Conservation (phyloP, 2,329 filamentous ascomycete species). For the Alternaria tenuissima region DNA sequence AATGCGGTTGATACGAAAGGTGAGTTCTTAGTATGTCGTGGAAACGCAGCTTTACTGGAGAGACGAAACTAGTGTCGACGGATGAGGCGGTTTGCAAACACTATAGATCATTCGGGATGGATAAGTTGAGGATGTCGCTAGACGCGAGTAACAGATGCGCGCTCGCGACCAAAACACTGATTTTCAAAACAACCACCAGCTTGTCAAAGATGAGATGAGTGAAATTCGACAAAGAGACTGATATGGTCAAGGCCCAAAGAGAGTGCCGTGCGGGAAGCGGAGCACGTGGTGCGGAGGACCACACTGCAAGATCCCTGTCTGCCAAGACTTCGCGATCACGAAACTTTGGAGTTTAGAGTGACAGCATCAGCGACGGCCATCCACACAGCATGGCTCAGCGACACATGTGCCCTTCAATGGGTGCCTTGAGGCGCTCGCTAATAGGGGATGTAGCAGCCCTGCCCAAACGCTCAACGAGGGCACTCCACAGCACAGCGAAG, state of each 20-base stretch:
- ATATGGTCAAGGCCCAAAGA: not conserved
- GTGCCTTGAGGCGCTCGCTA: slow-evolving; percentile 37
- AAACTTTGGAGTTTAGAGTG: slow-evolving; percentile 36
- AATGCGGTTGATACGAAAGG: not conserved
- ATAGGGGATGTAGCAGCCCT: slow-evolving; percentile 26
- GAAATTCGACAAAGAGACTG: not conserved
- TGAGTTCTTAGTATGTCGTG: not conserved
- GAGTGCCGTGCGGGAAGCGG: slow-evolving; percentile 2
- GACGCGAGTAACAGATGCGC: not conserved
- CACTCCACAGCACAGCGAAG: slow-evolving; percentile 38
- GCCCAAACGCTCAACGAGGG: slow-evolving; percentile 30
- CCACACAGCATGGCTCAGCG: slow-evolving; percentile 46
- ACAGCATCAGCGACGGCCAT: slow-evolving; percentile 22
- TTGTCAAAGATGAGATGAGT: slow-evolving; percentile 2
- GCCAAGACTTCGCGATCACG: slow-evolving; percentile 40
- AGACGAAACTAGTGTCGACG: not conserved
- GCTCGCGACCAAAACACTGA: not conserved
- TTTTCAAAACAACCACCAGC: not conserved
- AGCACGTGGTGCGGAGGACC: slow-evolving; percentile 23
- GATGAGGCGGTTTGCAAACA: not conserved
- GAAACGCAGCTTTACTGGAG: not conserved
- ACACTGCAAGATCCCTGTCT: slow-evolving; percentile 27
- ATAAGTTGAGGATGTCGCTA: not conserved
- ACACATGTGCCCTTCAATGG: slow-evolving; percentile 46
- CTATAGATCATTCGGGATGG: not conserved